Evolutionary conservation across 148 eudicot species (phyloP).

Genomic region (Selenicereus undatus): DNA sequence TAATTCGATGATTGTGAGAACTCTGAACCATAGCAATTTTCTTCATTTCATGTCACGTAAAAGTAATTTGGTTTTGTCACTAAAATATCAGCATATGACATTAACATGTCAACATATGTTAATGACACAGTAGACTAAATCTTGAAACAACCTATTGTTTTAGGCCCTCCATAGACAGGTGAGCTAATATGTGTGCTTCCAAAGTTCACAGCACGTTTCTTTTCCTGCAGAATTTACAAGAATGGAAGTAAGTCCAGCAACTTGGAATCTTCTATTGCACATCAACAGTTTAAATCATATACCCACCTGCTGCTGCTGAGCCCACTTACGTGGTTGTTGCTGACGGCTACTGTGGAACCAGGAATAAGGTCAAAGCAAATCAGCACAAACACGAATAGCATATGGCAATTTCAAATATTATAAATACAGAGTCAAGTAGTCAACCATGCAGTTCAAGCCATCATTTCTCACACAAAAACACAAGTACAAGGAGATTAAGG

Average conservation of each 20-base stretch:
- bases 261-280: background rate
- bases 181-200: constrained; percentile 9
- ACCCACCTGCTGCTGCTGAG: constrained; percentile 24
- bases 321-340: constrained; percentile 16
- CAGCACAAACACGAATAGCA: background rate
- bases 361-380: background rate
- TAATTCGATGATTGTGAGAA: background rate
- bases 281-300: background rate
- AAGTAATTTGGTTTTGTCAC: background rate
- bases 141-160: constrained; percentile 12
- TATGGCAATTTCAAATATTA: background rate
- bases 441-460: background rate
- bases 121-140: background rate
- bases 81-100: background rate
- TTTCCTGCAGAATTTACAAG: constrained; percentile 20
- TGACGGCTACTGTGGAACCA: constrained; percentile 18
- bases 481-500: background rate
- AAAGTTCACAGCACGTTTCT: background rate
- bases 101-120: background rate
- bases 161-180: constrained; percentile 1
- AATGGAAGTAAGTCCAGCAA: background rate
- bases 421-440: background rate
- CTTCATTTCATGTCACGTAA: background rate
- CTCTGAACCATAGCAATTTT: background rate
- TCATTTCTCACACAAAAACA: background rate